Base-by-base conservation (phyloP, 805 yeast species). In the Kodamaea neixiangensis region DNA sequence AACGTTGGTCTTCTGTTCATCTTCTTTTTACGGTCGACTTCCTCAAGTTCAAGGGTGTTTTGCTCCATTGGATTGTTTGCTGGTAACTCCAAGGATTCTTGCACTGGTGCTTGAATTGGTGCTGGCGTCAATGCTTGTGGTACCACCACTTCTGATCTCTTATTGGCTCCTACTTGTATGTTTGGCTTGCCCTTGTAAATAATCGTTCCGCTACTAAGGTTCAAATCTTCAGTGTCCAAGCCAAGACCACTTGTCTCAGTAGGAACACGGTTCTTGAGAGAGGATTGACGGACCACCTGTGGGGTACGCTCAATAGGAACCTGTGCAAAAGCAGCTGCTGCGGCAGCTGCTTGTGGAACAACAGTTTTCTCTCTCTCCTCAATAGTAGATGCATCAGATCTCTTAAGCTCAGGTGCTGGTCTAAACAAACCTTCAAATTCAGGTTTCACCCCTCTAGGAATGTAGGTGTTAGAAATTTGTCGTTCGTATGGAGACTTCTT, bases 401-500 rank as follows among this genome's bases (percentile, higher is more conserved):
- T 42, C 40, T 48, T 42, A 14, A 66, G 56, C 18, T 53, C 59
- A 2, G 72, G 72, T 7, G 41, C 54, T 1, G 71, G 70, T 19
- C 51, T 58, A 47, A 59, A 65, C 15, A 64, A 39, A 18, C 59
- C 51, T 21, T 54, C 50, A 51, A 53, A 68, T 17, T 57, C 57
- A 20, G 56, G 56, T 49, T 60, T 59, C 14, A 56, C 50, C 2
- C 72, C 72, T 11, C 57, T 49, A 0, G 70, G 70, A 22, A 64
- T 61, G 15, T 52, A 54, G 2, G 65, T 55, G 43, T 60, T 46
- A 5, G 62, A 46, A 2, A 58, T 58, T 39, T 52, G 53, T 20
- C 48, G 49, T 6, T 42, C 43, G 11, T 20, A 13, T 15, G 48
- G 43, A n/a, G 44, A 44, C 20, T 41, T 42, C 31, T 17, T 44